A percentile compares a stretch with the other conserved stretches of the same genome.
These are phyloP conservation scores for Globisporangium sylvaticum DNA, from an alignment of 352 stramenopile species.

Conservation along the genomic window DNA sequence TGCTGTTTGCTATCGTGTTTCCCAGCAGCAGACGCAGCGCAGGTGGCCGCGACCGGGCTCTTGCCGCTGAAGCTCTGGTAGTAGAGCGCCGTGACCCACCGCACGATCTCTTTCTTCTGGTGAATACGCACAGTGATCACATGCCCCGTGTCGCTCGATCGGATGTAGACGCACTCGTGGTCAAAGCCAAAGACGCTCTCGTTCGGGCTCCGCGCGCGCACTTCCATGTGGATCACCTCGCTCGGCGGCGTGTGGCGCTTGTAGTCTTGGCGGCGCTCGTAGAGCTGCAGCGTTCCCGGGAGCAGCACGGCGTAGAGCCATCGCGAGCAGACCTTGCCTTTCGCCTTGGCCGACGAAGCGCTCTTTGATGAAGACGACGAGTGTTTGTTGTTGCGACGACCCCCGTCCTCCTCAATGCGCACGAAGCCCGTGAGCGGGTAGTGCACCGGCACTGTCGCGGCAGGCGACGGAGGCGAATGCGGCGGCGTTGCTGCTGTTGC, in stretches of 20 bases:
- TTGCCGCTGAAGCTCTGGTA: constrained; percentile 40
- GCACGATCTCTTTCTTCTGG: constrained; percentile 59
- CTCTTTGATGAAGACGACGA: neutral
- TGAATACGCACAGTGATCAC: constrained; percentile 52
- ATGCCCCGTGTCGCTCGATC: constrained; percentile 29
- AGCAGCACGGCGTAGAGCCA: constrained; percentile 56
- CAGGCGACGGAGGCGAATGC: neutral
- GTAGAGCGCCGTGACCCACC: constrained; percentile 59
- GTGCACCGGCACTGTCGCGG: constrained; percentile 3
- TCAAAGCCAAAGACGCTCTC: constrained; percentile 62
- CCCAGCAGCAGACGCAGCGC: constrained; percentile 1
- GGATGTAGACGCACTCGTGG: constrained; percentile 57
- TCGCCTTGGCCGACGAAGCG: neutral
- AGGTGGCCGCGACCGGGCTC: constrained; percentile 3
- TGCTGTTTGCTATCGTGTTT: constrained; percentile 18
- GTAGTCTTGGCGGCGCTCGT: constrained; percentile 54
- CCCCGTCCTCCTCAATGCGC: constrained; percentile 46
- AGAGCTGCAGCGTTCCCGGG: constrained; percentile 39
- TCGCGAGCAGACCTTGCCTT: constrained; percentile 36
- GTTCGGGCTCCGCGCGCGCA: constrained; percentile 31
- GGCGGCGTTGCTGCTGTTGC: neutral
- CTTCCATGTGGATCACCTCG: constrained; percentile 36
- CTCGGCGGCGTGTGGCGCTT: constrained; percentile 46
- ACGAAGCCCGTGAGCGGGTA: constrained; percentile 40
- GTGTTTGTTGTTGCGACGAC: constrained; percentile 9